A percentile compares a stretch with the other conserved stretches of the same genome.
phyloP scores from a whole-genome alignment of 495 filamentous ascomycete species.

The Talaromyces ruber region DNA sequence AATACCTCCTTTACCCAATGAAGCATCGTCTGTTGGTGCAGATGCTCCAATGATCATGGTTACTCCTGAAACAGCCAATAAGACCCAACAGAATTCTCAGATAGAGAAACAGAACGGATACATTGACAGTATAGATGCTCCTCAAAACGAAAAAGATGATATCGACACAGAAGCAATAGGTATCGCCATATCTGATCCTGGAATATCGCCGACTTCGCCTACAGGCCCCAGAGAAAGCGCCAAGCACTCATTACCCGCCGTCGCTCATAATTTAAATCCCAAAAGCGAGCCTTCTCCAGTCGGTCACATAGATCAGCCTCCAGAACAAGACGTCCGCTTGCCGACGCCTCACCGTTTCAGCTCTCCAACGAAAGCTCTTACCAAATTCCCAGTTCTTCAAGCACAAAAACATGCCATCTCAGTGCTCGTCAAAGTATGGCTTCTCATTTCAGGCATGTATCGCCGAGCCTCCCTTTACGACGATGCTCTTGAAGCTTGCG shows the following conservation, averaged over 20 bases:
- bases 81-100: slow-evolving; percentile 3
- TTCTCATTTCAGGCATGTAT: slow-evolving; percentile 81
- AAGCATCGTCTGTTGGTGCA: neutral
- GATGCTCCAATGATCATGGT: slow-evolving; percentile 42
- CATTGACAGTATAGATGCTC: slow-evolving; percentile 1
- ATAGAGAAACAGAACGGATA: slow-evolving; percentile 4
- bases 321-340: slow-evolving; percentile 43
- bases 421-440: slow-evolving; percentile 73
- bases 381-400: slow-evolving; percentile 29
- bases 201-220: slow-evolving; percentile 5
- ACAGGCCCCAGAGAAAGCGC: slow-evolving; percentile 13
- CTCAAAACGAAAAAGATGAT: slow-evolving; percentile 2
- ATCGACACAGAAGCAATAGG: slow-evolving; percentile 29
- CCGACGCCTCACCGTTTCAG: slow-evolving; percentile 36
- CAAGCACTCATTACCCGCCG: slow-evolving; percentile 35
- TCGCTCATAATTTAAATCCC: slow-evolving; percentile 42
- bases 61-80: slow-evolving; percentile 25
- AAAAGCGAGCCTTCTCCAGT: slow-evolving; percentile 30
- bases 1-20: slow-evolving; percentile 13
- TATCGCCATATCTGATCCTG: slow-evolving; percentile 26
- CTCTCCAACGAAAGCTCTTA: slow-evolving; percentile 30
- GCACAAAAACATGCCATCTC: slow-evolving; percentile 48
- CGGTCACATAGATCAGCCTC: slow-evolving; percentile 40
- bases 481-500: slow-evolving; percentile 68
- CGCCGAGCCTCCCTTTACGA: slow-evolving; percentile 67